phyloP scores from a whole-genome alignment of 129 eudicot genomes.

The Chrysanthemum lavandulifolium region DNA sequence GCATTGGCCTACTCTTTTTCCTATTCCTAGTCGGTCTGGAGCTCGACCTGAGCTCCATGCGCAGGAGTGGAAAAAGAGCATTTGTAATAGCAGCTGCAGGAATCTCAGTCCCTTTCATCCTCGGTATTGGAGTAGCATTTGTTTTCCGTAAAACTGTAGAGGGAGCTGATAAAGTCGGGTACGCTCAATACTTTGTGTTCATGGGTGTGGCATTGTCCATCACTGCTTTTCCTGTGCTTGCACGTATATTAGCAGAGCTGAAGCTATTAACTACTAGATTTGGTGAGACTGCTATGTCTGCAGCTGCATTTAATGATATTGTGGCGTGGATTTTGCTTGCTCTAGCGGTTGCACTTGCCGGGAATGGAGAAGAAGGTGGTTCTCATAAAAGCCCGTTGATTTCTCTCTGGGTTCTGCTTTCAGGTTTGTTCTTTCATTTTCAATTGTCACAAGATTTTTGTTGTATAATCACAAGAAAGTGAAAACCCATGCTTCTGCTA shows the following conservation, averaged over 20 bases:
- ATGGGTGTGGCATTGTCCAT: conserved; percentile 91
- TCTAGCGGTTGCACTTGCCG: conserved; percentile 77
- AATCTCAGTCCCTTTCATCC: conserved; percentile 64
- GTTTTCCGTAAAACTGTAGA: conserved; percentile 48
- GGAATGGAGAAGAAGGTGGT: conserved; percentile 53
- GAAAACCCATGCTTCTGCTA: background rate
- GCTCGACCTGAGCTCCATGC: conserved; percentile 65
- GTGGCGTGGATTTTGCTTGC: conserved; percentile 91
- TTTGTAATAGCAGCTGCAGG: conserved; percentile 73
- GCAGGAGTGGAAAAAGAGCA: conserved; percentile 67
- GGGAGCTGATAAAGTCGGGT: conserved; percentile 64
- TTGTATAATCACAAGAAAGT: conserved; percentile 10
- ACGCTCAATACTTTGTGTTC: conserved; percentile 57
- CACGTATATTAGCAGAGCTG: conserved; percentile 84
- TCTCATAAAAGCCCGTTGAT: conserved; percentile 63
- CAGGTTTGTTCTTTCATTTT: conserved; percentile 30
- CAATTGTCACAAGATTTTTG: conserved; percentile 4
- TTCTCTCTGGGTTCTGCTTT: conserved; percentile 78
- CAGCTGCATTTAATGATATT: conserved; percentile 85
- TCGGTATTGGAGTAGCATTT: conserved; percentile 64
- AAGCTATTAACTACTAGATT: conserved; percentile 72
- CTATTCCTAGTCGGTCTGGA: conserved; percentile 82
- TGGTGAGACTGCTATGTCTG: conserved; percentile 93
- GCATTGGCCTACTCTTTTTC: conserved; percentile 79
- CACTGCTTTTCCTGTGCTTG: conserved; percentile 91